Base-by-base conservation (phyloP, 768 basidiomycete species). In the Suillus clintonianus region DNA sequence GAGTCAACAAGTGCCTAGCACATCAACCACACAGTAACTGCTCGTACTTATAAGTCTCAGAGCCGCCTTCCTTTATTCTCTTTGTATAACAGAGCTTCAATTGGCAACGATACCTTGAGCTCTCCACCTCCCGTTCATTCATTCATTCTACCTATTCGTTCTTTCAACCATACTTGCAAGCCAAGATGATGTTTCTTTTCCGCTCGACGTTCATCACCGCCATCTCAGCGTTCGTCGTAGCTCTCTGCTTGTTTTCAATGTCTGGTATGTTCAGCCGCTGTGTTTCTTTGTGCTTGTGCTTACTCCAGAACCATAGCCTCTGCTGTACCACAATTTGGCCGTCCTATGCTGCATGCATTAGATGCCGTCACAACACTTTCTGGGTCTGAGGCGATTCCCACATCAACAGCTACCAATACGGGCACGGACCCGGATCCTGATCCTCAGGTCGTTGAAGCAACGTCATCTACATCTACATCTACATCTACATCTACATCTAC, bases 111-210 rank as follows among this genome's bases (percentile, higher is more conserved):
- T 53, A 30, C 19, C 17, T 17, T 41, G 30, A 5, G 45, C 34
- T 36, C 53, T 27, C 24, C 7, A 24, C 24, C 13, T 0, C 24
- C 37, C 36, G 15, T 14, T 39, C 60, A 24, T 58, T 11, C 10
- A n/a, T 15, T 34, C 55, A 7, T 30, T 50, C 30, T 17, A 32
- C 15, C 11, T 4, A 56, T 56, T 56, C 37, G 37, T 39, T 56
- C 55, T 24, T 56, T 56, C 6, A 14, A 50, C 10, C 15, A 34
- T 19, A 53, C 51, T 53, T 53, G 51, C 51, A 32, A 53, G 51
- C 51, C 27, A 60, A 70, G 42, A 71, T 69, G 64, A 67, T 73
- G 70, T 24, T 65, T 36, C 60, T 70, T 54, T 73, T 70, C 51
- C 74, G 70, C 6, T 62, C 72, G 15, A 57, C 64, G 27, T 68